phyloP scores from a whole-genome alignment of 192 early-diverging fungal species.

The Rhizophagus prolifer region DNA sequence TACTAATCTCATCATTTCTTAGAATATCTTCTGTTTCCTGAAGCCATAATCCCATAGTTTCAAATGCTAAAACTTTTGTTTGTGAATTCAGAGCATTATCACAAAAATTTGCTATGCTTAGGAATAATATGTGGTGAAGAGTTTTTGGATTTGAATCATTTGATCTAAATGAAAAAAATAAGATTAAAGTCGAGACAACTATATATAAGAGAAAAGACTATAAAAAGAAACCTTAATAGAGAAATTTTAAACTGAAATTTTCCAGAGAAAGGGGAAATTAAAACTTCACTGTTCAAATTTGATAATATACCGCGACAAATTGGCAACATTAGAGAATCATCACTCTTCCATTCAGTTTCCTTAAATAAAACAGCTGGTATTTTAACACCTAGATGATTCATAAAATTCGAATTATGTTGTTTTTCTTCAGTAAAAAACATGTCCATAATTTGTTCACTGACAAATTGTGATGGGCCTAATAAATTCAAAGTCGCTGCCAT shows the following conservation, averaged over 20 bases:
- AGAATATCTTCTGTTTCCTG: slow-evolving; percentile 55
- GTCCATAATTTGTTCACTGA: slow-evolving; percentile 21
- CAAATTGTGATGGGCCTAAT: slow-evolving; percentile 7
- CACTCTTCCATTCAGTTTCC: slow-evolving; percentile 30
- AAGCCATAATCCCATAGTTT: slow-evolving; percentile 73
- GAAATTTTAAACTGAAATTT: background rate
- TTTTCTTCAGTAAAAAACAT: slow-evolving; percentile 32
- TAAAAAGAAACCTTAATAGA: background rate
- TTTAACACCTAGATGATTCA: slow-evolving; percentile 1
- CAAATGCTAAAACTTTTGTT: slow-evolving; percentile 70
- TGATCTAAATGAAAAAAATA: background rate
- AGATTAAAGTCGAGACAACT: background rate
- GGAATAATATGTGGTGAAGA: slow-evolving; percentile 63
- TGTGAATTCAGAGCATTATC: slow-evolving; percentile 61
- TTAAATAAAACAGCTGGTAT: slow-evolving; percentile 9
- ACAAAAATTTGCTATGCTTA: slow-evolving; percentile 61
- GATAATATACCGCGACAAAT: slow-evolving; percentile 41
- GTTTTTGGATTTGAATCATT: background rate
- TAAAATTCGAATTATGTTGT: background rate
- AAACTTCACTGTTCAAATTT: slow-evolving; percentile 28
- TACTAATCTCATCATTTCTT: background rate
- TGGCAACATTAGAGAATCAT: slow-evolving; percentile 36
- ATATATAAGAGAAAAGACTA: background rate
- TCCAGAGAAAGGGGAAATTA: slow-evolving; percentile 12
- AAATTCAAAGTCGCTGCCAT: slow-evolving; percentile 37